Evolutionary conservation across 179 eudicot genomes (phyloP).

Genomic region (Gypsophila paniculata): DNA sequence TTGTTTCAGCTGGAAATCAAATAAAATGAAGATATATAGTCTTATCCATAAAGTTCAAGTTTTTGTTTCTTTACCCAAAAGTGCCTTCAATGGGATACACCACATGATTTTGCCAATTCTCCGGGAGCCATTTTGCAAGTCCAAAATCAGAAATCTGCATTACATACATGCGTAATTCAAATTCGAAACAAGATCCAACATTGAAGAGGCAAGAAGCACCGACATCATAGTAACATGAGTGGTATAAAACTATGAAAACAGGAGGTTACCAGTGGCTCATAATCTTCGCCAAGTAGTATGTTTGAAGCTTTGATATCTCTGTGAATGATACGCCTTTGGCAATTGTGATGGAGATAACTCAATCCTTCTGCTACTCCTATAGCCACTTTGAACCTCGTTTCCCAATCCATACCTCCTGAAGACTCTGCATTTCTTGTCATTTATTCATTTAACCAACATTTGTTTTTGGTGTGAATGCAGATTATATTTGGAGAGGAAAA

Average conservation of each 20-base stretch:
- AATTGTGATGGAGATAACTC: constrained; percentile 65
- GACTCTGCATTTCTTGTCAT: constrained; percentile 31
- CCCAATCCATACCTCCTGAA: constrained; percentile 48
- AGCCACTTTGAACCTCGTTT: constrained; percentile 60
- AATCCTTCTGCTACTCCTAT: constrained; percentile 80
- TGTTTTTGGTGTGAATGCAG: background rate
- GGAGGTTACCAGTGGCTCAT: constrained; percentile 58
- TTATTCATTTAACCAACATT: background rate
- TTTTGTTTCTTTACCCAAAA: constrained; percentile 55
- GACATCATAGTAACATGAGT: background rate
- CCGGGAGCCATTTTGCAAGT: constrained; percentile 95
- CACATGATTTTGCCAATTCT: constrained; percentile 83
- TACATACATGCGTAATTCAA: background rate
- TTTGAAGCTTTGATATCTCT: constrained; percentile 91
- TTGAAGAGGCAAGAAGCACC: background rate
- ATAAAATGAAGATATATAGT: background rate
- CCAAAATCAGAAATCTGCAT: constrained; percentile 93
- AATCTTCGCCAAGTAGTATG: constrained; percentile 64
- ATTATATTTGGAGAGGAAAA: constrained; percentile 5
- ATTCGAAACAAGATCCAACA: background rate
- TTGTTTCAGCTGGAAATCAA: background rate
- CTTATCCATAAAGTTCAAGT: background rate
- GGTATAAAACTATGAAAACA: background rate
- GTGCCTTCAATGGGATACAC: constrained; percentile 94
- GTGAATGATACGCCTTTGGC: constrained; percentile 81